Conservation (phyloP, 495 filamentous ascomycete genomes). For the Clavariopsis aquatica region DNA sequence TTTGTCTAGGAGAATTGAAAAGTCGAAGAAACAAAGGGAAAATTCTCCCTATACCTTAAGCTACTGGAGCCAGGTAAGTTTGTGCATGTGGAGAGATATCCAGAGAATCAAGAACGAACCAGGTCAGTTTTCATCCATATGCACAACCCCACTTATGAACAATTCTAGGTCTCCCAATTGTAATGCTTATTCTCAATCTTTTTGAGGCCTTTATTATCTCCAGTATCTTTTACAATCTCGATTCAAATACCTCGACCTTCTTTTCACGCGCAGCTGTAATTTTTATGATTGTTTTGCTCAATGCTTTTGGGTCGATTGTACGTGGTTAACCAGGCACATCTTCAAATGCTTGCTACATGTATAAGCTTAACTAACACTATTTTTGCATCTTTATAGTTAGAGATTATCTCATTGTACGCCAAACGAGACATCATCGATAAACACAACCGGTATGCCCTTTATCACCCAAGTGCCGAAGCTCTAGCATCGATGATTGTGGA, state of each 20-base stretch:
- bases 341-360: background rate
- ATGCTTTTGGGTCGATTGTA: conserved; percentile 68
- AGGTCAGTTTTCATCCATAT: background rate
- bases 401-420: too few relatives aligned
- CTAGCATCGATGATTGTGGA: conserved; percentile 75
- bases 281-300: conserved; percentile 82
- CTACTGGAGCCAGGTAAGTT: conserved; percentile 62
- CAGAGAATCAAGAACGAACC: conserved; percentile 63
- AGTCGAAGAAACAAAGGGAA: conserved; percentile 55
- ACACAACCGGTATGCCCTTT: conserved; percentile 59
- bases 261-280: conserved; percentile 73
- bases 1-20: conserved; percentile 61
- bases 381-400: background rate
- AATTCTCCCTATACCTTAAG: conserved; percentile 76
- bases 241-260: conserved; percentile 62
- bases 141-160: background rate
- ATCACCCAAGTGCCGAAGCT: conserved; percentile 84
- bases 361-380: background rate
- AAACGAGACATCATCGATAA: too few relatives aligned
- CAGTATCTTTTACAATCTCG: conserved; percentile 75
- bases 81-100: conserved; percentile 73
- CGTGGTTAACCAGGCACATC: background rate
- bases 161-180: conserved; percentile 55
- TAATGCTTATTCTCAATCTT: conserved; percentile 67
- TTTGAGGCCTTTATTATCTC: conserved; percentile 74